A percentile compares a stretch with the other conserved stretches of the same genome.
phyloP scores from a whole-genome alignment of 2,329 filamentous ascomycete genomes.

The Fusarium concolor region DNA sequence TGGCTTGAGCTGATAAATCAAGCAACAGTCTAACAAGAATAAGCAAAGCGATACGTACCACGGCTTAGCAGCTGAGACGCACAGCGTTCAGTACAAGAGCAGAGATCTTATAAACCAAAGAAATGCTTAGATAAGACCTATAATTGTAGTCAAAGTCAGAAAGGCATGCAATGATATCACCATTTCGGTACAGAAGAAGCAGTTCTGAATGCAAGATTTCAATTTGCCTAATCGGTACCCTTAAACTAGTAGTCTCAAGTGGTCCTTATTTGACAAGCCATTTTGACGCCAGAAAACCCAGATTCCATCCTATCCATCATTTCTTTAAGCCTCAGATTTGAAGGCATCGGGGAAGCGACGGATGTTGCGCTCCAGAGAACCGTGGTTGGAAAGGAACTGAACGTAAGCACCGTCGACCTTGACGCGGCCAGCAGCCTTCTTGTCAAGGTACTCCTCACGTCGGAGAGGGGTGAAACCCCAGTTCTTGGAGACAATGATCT shows the following conservation, averaged over 20 bases:
- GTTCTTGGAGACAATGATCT: conserved; percentile 99
- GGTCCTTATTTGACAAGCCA: conserved; percentile 57
- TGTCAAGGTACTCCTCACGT: conserved; percentile 96
- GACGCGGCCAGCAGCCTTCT: conserved; percentile 92
- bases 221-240: conserved; percentile 51
- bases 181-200: neutral
- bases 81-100: neutral
- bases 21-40: conserved; percentile 1
- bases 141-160: neutral
- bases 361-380: conserved; percentile 86
- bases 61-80: neutral
- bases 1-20: conserved; percentile 1
- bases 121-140: neutral
- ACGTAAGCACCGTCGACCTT: conserved; percentile 99
- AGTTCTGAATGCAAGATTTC: conserved; percentile 48
- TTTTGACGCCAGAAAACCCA: conserved; percentile 60
- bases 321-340: conserved; percentile 66
- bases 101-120: neutral
- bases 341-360: conserved; percentile 96
- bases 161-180: conserved; percentile 14
- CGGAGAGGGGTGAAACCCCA: conserved; percentile 99
- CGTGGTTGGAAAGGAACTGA: conserved; percentile 97
- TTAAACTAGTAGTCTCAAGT: conserved; percentile 50
- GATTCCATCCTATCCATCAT: conserved; percentile 52
- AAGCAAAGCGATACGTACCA: neutral